Evolutionary conservation across 164 flowering plant genomes (phyloP).

Genomic region (Sextonia rubra): DNA sequence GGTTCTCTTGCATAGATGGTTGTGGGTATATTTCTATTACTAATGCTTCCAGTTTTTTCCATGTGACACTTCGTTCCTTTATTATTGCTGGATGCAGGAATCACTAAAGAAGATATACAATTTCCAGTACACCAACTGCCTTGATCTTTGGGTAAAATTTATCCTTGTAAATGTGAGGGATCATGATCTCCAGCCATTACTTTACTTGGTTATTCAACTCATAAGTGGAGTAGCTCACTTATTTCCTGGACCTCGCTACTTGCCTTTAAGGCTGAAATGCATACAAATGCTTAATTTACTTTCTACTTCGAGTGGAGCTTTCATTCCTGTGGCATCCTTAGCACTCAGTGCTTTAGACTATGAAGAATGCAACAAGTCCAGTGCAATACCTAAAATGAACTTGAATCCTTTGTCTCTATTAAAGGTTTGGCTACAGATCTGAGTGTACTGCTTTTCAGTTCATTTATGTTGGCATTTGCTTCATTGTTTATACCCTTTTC

Average conservation of each 20-base stretch:
- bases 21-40: neutral
- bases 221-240: conserved; percentile 68
- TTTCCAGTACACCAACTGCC: conserved; percentile 70
- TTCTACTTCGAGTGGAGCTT: conserved; percentile 62
- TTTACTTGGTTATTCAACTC: conserved; percentile 56
- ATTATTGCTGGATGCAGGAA: conserved; percentile 48
- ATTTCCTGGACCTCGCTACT: conserved; percentile 74
- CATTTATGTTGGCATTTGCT: neutral
- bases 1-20: neutral
- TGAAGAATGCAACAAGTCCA: conserved; percentile 40
- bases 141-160: conserved; percentile 86
- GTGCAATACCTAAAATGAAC: conserved; percentile 32
- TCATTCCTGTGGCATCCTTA: conserved; percentile 76
- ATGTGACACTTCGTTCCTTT: neutral
- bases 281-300: conserved; percentile 81
- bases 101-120: conserved; percentile 57
- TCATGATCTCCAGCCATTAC: conserved; percentile 58
- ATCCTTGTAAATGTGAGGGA: conserved; percentile 50
- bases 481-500: neutral
- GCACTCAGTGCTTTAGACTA: conserved; percentile 63
- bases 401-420: conserved; percentile 38
- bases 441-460: no score
- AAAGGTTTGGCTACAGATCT: conserved; percentile 45
- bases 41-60: neutral
- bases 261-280: conserved; percentile 78